Percentiles rank a stretch among this genome's conserved stretches.
phyloP scores from a whole-genome alignment of 306 rosid genomes.

The Prunus davidiana region DNA sequence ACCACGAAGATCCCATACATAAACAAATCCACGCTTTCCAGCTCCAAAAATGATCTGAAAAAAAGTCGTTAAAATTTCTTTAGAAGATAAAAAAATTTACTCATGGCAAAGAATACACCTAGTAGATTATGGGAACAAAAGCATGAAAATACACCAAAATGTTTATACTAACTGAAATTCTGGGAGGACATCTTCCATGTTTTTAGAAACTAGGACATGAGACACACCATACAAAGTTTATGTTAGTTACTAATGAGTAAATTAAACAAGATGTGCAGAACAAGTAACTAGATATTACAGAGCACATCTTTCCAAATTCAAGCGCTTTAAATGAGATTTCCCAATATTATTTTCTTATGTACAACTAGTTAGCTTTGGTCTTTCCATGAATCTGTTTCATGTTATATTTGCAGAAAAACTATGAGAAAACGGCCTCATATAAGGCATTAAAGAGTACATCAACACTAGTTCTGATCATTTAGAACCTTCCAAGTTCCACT shows the following conservation, averaged over 20 bases:
- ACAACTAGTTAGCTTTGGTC: background rate
- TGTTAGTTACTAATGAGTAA: too few species aligned
- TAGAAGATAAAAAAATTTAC: background rate
- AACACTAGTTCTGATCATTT: background rate
- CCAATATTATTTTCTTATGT: background rate
- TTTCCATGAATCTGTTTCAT: background rate
- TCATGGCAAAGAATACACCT: background rate
- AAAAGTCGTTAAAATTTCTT: background rate
- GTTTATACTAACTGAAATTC: background rate
- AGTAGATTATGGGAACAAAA: background rate
- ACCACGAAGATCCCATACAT: constrained; percentile 91
- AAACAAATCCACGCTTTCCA: constrained; percentile 61
- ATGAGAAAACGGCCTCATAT: background rate
- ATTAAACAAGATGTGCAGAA: background rate
- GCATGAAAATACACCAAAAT: background rate
- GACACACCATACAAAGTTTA: background rate
- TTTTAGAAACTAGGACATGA: background rate
- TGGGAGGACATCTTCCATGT: background rate
- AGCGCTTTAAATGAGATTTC: background rate
- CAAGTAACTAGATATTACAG: background rate
- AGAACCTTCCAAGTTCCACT: background rate
- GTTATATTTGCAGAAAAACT: background rate
- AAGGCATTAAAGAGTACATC: background rate
- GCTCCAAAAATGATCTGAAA: constrained; percentile 81
- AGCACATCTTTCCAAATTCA: background rate